These are phyloP conservation scores for Gomphus bonarii DNA, from an alignment of 1,284 basidiomycete species.

Conservation along the genomic window DNA sequence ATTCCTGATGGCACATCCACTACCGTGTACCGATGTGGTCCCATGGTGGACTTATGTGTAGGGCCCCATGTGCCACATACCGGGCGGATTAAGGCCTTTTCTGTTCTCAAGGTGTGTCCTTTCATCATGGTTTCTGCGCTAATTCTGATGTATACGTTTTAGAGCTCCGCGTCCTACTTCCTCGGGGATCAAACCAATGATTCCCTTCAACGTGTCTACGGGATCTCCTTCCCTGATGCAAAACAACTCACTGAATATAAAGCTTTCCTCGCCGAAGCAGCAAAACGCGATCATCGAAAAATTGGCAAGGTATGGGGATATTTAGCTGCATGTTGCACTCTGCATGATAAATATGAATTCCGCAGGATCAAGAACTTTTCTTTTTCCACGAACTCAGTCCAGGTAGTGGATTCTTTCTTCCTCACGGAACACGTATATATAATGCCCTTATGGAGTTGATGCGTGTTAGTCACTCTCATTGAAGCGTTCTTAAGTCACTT, in stretches of 20 bases:
- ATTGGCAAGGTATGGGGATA: slow-evolving; percentile 62
- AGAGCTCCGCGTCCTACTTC: slow-evolving; percentile 99
- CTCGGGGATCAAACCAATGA: slow-evolving; percentile 92
- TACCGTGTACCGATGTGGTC: slow-evolving; percentile 97
- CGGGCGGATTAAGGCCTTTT: slow-evolving; percentile 93
- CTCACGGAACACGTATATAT: slow-evolving; percentile 95
- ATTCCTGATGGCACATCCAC: slow-evolving; percentile 95
- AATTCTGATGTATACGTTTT: background rate
- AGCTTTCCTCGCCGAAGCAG: slow-evolving; percentile 91
- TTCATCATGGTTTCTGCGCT: background rate
- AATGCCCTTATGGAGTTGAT: slow-evolving; percentile 89
- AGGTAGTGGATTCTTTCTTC: slow-evolving; percentile 94
- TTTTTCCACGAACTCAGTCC: slow-evolving; percentile 98
- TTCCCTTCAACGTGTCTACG: slow-evolving; percentile 94
- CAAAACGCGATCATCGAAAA: slow-evolving; percentile 94
- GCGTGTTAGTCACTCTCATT: slow-evolving; percentile 47
- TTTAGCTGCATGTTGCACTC: background rate
- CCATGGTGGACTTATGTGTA: slow-evolving; percentile 96
- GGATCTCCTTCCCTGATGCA: slow-evolving; percentile 98
- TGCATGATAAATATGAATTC: background rate
- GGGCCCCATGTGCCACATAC: slow-evolving; percentile 98
- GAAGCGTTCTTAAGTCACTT: slow-evolving; percentile 5
- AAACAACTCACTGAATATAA: slow-evolving; percentile 97
- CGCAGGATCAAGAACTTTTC: slow-evolving; percentile 90
- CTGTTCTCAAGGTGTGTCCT: slow-evolving; percentile 74